phyloP scores from a whole-genome alignment of 805 yeast species.

The Pichia rugopelliculosa region DNA sequence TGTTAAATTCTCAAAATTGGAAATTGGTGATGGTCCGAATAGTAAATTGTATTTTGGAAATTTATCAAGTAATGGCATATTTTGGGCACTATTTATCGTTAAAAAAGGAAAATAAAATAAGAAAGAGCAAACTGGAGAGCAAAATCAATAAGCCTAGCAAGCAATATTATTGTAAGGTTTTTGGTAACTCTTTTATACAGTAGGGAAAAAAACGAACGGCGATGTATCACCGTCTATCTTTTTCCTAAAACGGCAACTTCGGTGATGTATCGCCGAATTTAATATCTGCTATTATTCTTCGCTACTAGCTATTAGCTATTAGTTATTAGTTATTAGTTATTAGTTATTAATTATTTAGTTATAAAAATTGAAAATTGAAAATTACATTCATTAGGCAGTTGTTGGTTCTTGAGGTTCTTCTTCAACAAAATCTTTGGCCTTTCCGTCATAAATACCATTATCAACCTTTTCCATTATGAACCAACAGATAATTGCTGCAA shows the following conservation, averaged over 20 bases:
- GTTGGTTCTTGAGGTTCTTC: neutral
- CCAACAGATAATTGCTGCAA: constrained; percentile 34
- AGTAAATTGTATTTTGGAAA: constrained; percentile 24
- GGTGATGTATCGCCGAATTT: constrained; percentile 9
- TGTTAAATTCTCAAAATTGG: constrained; percentile 25
- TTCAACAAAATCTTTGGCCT: neutral
- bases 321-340: neutral
- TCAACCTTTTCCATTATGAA: constrained; percentile 17
- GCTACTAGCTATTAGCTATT: neutral
- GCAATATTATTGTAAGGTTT: no score
- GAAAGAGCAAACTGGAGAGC: neutral
- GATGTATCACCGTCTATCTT: neutral
- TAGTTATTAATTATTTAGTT: neutral
- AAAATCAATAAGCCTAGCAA: no score
- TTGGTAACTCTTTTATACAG: no score
- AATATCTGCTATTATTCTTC: no score
- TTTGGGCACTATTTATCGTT: neutral
- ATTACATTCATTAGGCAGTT: neutral
- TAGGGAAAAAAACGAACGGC: neutral
- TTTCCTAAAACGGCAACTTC: neutral
- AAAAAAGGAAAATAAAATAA: neutral
- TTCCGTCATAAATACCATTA: constrained; percentile 13
- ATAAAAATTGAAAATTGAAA: no score
- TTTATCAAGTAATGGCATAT: constrained; percentile 17
- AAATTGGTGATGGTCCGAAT: constrained; percentile 31